Evolutionary conservation across 2,329 filamentous ascomycete genomes (phyloP), one percentile per base, ranked within the genome.

Genomic region (Xenoacremonium recifei): DNA sequence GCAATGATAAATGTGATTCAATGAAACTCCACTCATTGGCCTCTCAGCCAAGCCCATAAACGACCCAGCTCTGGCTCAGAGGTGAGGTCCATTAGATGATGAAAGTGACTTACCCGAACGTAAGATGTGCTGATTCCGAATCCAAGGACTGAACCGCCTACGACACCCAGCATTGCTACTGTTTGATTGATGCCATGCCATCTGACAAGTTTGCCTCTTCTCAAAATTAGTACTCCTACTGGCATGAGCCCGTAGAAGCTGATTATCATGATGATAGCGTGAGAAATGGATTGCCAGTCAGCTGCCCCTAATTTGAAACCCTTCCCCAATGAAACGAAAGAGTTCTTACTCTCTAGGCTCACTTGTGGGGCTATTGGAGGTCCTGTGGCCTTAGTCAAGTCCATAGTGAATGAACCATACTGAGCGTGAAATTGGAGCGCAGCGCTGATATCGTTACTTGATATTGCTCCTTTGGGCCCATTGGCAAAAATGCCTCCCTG

Each of bases 181-280:
- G 57, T 57, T 62, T 84, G 80, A 43, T 75, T 73, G 16, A 73
- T 50, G 27, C 68, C 76, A 58, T 84, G 81, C 69, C 73, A 76
- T 45, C 69, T 71, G 2, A 76, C 72, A 59, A 68, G 73, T 21
- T 70, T 68, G 10, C 76, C 66, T 3, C 80, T 56, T 2, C 77
- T 65, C 35, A 84, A 58, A 19, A 82, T 60, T 17, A 81, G 50
- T 11, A 77, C 66, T 2, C 80, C 81, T 9, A 77, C 48, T 1
- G 80, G 80, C 57, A 81, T 73, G 35, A 83, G 51, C 13, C 74
- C 68, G 3, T 81, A 64, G 44, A 83, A 76, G 11, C 68, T 67
- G 10, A 79, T 57, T 29, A 79, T 64, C 81, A 84, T 84, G 34
- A 79, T 55, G 4, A 70, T 57, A 6, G 66, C 70, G 37, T 80